Base-by-base conservation (phyloP, 345 rosid species). In the Bruguiera parviflora region DNA sequence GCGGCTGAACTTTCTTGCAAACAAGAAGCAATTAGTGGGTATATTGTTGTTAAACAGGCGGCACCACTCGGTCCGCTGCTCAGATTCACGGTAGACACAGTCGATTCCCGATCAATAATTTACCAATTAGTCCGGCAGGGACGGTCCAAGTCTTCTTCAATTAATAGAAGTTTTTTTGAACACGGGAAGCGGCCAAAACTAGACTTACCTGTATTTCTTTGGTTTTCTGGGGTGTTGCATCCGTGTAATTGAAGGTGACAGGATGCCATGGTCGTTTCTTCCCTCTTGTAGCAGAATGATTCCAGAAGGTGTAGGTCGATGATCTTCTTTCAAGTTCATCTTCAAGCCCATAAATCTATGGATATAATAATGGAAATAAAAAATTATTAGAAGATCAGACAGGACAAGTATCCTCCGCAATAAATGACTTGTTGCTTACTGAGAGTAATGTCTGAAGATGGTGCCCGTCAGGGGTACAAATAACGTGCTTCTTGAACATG, bases 1-100 rank as follows among this genome's bases (percentile, higher is more conserved):
- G 8, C 31, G 24, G 8, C 71, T 70, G 75, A 75, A 75, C 71
- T 75, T 75, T 66, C 79, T 70, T 1, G 79, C 79, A 25, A 75
- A 75, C 56, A 75, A 47, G 46, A 59, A 75, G 24, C 79, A 70
- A 3, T 70, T 53, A 7, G 63, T 21, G 0, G 5, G 21, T 24
- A 13, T 55, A 13, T 31, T 25, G 10, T 70, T 29, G 71, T 76
- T 37, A n/a, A n/a, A n/a, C n/a, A n/a, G n/a, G n/a, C n/a, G n/a
- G n/a, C n/a, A n/a, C n/a, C n/a, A n/a, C n/a, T n/a, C n/a, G n/a
- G n/a, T n/a, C n/a, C n/a, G n/a, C n/a, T n/a, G n/a, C n/a, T n/a
- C n/a, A n/a, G n/a, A n/a, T n/a, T n/a, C n/a, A n/a, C n/a, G n/a
- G n/a, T n/a, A n/a, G n/a, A n/a, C n/a, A n/a, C n/a, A n/a, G n/a